Evolutionary conservation across 1,284 basidiomycete species (phyloP), one percentile per base, ranked within the genome.

Genomic region (Malassezia psittaci): DNA sequence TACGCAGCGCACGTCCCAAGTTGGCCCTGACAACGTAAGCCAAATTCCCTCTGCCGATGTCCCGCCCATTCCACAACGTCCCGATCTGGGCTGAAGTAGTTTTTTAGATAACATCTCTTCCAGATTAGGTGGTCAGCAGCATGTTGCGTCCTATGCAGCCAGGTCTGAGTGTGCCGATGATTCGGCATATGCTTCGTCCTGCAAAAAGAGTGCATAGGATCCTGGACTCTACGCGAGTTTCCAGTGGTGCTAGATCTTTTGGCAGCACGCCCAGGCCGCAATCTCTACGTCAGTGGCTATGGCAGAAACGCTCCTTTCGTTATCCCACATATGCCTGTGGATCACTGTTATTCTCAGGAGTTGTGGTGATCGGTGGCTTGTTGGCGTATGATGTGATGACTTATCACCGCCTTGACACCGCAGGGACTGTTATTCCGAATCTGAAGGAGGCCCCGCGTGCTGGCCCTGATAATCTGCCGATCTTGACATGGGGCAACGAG

Each of bases 401-500:
- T 29, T 57, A 57, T 40, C 44, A 52, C 39, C 13, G 21, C 15
- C 13, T 44, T 2, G 32, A 33, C 15, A 18, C 44, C 35, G 18
- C 34, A 8, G 32, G 45, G 9, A 24, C 42, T 15, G 29, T 47
- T 7, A n/a, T 32, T 8, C 33, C 50, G 19, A 29, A 12, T 15
- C 15, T 48, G 10, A 18, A 10, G 33, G 42, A 62, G 34, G 61
- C 66, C 21, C 51, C 57, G 37, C 53, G 29, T 5, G 72, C 70
- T 33, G 72, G 72, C 18, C 72, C 72, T 15, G 69, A 70, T 45
- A 64, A 68, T 41, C 55, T 72, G 16, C 69, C 70, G 49, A 66
- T 74, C 49, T 52, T 74, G 24, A 54, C 59, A 8, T 52, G 63
- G 12, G 61, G 59, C 16, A 18, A 18, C 41, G 61, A 70, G 29